These are phyloP conservation scores for Myriosclerotinia duriaeana DNA, from an alignment of 2,329 filamentous ascomycete genomes.

Conservation along the genomic window DNA sequence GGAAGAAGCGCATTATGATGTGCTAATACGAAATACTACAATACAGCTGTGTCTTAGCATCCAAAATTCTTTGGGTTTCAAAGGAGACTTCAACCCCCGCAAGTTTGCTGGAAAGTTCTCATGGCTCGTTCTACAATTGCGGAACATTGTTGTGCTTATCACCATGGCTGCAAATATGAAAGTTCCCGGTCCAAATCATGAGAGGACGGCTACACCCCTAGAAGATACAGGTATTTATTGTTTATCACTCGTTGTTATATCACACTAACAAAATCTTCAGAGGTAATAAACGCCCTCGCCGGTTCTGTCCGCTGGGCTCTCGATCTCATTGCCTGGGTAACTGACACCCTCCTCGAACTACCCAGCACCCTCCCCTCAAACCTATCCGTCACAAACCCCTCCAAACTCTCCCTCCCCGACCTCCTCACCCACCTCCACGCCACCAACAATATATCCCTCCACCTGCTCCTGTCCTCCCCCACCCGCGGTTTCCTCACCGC, in stretches of 20 bases:
- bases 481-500: slow-evolving; percentile 71
- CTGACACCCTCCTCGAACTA: slow-evolving; percentile 58
- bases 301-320: slow-evolving; percentile 78
- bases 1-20: slow-evolving; percentile 68
- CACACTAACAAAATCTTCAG: slow-evolving; percentile 43
- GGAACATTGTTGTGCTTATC: slow-evolving; percentile 67
- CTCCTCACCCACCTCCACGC: slow-evolving; percentile 53
- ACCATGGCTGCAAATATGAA: slow-evolving; percentile 58
- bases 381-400: slow-evolving; percentile 49
- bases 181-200: slow-evolving; percentile 51
- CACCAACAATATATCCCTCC: slow-evolving; percentile 58
- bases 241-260: not conserved
- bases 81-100: slow-evolving; percentile 59
- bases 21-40: slow-evolving; percentile 68
- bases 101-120: slow-evolving; percentile 71
- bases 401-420: slow-evolving; percentile 48
- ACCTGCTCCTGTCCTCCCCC: slow-evolving; percentile 70
- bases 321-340: slow-evolving; percentile 64
- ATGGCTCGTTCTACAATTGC: slow-evolving; percentile 71
- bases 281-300: slow-evolving; percentile 69
- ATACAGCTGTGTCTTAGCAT: slow-evolving; percentile 77
- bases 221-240: slow-evolving; percentile 58
- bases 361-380: slow-evolving; percentile 49
- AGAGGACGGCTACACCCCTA: slow-evolving; percentile 54
- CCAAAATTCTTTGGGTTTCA: slow-evolving; percentile 74